phyloP scores from a whole-genome alignment of 2,329 filamentous ascomycete genomes.

The Ophiostoma piceae region DNA sequence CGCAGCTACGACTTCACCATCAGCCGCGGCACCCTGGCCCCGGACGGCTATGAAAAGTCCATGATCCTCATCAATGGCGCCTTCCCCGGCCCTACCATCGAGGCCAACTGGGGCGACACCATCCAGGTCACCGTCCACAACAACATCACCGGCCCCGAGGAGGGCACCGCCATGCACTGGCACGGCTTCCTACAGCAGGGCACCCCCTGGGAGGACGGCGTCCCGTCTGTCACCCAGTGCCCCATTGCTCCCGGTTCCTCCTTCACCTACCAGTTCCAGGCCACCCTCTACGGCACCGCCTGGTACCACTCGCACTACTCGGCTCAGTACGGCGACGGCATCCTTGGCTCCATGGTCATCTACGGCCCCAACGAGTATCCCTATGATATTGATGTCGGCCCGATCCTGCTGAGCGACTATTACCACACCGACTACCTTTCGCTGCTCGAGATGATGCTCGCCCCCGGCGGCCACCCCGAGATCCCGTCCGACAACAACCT shows the following conservation, averaged over 20 bases:
- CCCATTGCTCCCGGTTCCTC: conserved; percentile 37
- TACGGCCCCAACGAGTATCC: conserved; percentile 45
- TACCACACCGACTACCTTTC: conserved; percentile 51
- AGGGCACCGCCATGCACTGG: conserved; percentile 46
- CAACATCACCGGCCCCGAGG: conserved; percentile 46
- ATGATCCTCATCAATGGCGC: conserved; percentile 44
- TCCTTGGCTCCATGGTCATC: conserved; percentile 48
- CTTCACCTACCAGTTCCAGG: conserved; percentile 37
- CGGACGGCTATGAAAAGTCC: conserved; percentile 50
- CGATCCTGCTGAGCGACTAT: conserved; percentile 35
- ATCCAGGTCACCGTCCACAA: conserved; percentile 60
- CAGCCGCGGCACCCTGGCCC: conserved; percentile 46
- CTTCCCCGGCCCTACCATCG: conserved; percentile 33
- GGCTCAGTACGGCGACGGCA: conserved; percentile 48
- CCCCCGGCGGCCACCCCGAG: conserved; percentile 23
- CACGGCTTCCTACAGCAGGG: conserved; percentile 44
- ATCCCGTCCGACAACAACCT: conserved; percentile 51
- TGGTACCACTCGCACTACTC: conserved; percentile 49
- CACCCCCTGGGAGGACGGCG: conserved; percentile 45
- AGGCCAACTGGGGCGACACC: conserved; percentile 38
- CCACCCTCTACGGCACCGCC: conserved; percentile 38
- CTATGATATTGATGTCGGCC: conserved; percentile 51
- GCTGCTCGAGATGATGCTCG: conserved; percentile 44
- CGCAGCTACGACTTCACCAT: conserved; percentile 52
- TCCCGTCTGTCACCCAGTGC: conserved; percentile 41